Conservation (phyloP, 129 eudicot genomes). For the Arctium minus region DNA sequence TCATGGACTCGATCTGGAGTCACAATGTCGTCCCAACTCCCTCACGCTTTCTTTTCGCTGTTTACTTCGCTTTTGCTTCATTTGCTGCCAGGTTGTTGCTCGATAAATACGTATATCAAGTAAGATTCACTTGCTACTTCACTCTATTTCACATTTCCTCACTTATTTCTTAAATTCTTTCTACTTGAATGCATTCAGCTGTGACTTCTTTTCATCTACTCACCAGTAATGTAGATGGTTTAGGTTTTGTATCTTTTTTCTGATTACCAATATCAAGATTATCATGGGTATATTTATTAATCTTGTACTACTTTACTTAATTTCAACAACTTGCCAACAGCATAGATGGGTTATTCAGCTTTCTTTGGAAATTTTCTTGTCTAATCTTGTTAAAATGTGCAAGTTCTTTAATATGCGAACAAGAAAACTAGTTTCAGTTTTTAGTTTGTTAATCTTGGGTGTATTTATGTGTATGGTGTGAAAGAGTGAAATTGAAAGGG, state of each 20-base stretch:
- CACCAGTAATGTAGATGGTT: not conserved
- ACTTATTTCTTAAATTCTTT: not conserved
- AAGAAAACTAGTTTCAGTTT: not conserved
- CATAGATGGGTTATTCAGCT: not conserved
- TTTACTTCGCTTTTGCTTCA: slow-evolving; percentile 56
- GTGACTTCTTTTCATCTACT: not conserved
- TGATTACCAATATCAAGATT: not conserved
- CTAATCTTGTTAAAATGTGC: not conserved
- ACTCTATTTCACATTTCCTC: slow-evolving; percentile 1
- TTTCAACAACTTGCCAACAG: not conserved
- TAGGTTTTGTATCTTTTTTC: not conserved
- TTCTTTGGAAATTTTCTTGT: not conserved
- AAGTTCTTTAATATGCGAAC: not conserved
- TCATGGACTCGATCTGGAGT: slow-evolving; percentile 71
- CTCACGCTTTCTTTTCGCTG: slow-evolving; percentile 53
- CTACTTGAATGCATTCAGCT: not conserved
- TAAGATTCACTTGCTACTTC: slow-evolving; percentile 37
- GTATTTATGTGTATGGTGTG: slow-evolving; percentile 1
- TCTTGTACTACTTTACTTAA: not conserved
- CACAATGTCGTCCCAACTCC: slow-evolving; percentile 41
- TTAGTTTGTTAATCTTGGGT: not conserved
- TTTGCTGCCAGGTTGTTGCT: slow-evolving; percentile 68
- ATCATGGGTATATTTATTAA: not conserved
- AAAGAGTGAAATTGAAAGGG: not conserved
- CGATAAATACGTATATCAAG: slow-evolving; percentile 71